Evolutionary conservation across 2,329 filamentous ascomycete species (phyloP), one percentile per base, ranked within the genome.

Genomic region (Diaporthe destruens): DNA sequence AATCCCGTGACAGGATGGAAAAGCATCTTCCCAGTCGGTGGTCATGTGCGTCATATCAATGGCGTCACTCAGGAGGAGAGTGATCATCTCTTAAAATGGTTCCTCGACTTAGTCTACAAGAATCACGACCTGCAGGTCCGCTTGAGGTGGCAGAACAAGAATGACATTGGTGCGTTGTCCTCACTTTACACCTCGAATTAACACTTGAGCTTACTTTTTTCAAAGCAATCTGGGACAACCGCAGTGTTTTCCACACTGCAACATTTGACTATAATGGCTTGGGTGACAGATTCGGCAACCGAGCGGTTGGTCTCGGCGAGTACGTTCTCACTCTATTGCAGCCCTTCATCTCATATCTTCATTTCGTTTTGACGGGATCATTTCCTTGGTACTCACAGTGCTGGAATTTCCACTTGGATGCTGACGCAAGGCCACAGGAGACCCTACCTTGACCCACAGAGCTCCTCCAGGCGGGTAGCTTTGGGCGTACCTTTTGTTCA

Each of bases 1-100:
- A 91, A 92, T 75, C 89, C 90, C 0, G 89, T 91, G 0, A 91
- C 89, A 0, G 89, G 89, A 0, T 91, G 89, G 89, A 90, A 90
- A 80, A 86, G 83, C 71, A 81, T 90, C 16, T 89, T 78, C 69
- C 76, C 75, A 51, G 80, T 86, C 11, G 85, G 85, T 2, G 81
- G 80, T 3, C 83, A 85, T 68, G 81, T 84, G 11, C 79, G 78
- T 32, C 78, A 82, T 23, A 84, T 87, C 75, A 85, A 86, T 69
- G 84, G 82, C 11, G 57, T 87, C 36, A 84, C 81, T 0, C 75
- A 78, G 2, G 80, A 84, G 1, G 85, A 87, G 77, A 85, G 83
- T 53, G 76, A 79, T 20, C 80, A 82, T 25, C 77, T 87, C 18
- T 77, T 86, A 9, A 76, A 79, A n/a, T 83, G 81, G 76, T 84